phyloP scores from a whole-genome alignment of 2,329 filamentous ascomycete genomes.

The Thelonectria blattea region DNA sequence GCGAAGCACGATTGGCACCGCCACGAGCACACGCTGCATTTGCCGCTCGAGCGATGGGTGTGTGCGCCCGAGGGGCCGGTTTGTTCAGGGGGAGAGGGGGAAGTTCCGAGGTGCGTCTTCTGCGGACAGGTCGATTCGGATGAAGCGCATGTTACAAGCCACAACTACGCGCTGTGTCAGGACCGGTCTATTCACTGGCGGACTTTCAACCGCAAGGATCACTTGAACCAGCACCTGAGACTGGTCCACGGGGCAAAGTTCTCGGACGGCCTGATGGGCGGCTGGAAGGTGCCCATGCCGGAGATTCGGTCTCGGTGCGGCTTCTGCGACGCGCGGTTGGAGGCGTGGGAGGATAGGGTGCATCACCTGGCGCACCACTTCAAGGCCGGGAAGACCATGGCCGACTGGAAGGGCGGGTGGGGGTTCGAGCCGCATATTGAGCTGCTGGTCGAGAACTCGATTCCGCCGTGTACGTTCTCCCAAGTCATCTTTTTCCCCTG shows the following conservation, averaged over 20 bases:
- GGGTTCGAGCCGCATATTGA: slow-evolving; percentile 46
- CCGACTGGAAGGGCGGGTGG: slow-evolving; percentile 51
- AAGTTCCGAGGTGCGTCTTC: slow-evolving; percentile 41
- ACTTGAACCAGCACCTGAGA: slow-evolving; percentile 49
- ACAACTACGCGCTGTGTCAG: slow-evolving; percentile 52
- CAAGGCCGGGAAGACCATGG: slow-evolving; percentile 46
- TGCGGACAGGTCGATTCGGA: slow-evolving; percentile 43
- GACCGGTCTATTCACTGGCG: slow-evolving; percentile 53
- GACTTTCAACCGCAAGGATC: slow-evolving; percentile 51
- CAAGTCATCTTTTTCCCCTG: background rate
- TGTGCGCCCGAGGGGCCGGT: slow-evolving; percentile 44
- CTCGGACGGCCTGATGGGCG: slow-evolving; percentile 24
- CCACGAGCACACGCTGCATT: slow-evolving; percentile 55
- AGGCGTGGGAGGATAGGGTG: slow-evolving; percentile 43
- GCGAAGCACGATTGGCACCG: slow-evolving; percentile 53
- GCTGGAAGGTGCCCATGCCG: slow-evolving; percentile 45
- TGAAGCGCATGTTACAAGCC: slow-evolving; percentile 41
- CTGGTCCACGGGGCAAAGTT: slow-evolving; percentile 49
- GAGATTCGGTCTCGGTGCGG: slow-evolving; percentile 47
- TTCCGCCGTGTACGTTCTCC: slow-evolving; percentile 43
- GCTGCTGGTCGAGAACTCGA: slow-evolving; percentile 46
- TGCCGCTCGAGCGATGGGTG: slow-evolving; percentile 53
- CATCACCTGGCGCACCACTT: slow-evolving; percentile 49
- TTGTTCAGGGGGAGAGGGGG: slow-evolving; percentile 45
- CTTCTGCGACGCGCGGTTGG: slow-evolving; percentile 44